Base-by-base conservation (phyloP, 768 basidiomycete species). In the Amanita rimosa region DNA sequence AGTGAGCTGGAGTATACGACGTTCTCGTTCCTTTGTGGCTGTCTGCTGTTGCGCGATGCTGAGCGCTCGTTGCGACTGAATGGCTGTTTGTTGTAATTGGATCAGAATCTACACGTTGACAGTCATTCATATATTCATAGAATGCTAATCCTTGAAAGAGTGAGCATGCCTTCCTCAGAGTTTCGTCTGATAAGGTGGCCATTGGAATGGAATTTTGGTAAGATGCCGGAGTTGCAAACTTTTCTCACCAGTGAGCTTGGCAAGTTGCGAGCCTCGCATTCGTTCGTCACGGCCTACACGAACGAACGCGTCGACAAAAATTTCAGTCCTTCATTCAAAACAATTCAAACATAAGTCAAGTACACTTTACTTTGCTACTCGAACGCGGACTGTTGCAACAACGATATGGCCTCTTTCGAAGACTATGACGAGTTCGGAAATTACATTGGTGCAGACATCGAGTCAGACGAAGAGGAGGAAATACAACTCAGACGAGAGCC, bases 381-480 rank as follows among this genome's bases (percentile, higher is more conserved):
- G n/a, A 4, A 13, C 16, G 19, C 21, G 45, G n/a, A 46, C 44
- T 24, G 22, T 29, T 16, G 27, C 31, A n/a, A n/a, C 37, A 38
- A 29, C n/a, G 22, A 49, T 21, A 71, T 72, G 69, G 70, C 73
- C 52, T 75, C 74, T 16, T 69, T 89, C 56, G 87, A 90, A 58
- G 87, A 90, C 62, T 90, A 90, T 59, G 87, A 90, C 59, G 88
- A 97, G 69, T 95, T 95, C 61, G 94, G 93, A 56, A 97, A 96
- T 74, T 96, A 97, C 67, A 94, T 97, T 62, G 94, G 93, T 52
- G 91, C 81, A 21, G 94, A 95, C 71, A 70, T 95, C 42, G 91
- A 88, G 58, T 95, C 92, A 29, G 93, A 95, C 59, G 85, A 87
- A 44, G 79, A 78, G 54, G 83, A 78, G 50, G 78, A 63, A 48